Evolutionary conservation across 352 stramenopile genomes (phyloP).

Genomic region (Phytophthora litchii): DNA sequence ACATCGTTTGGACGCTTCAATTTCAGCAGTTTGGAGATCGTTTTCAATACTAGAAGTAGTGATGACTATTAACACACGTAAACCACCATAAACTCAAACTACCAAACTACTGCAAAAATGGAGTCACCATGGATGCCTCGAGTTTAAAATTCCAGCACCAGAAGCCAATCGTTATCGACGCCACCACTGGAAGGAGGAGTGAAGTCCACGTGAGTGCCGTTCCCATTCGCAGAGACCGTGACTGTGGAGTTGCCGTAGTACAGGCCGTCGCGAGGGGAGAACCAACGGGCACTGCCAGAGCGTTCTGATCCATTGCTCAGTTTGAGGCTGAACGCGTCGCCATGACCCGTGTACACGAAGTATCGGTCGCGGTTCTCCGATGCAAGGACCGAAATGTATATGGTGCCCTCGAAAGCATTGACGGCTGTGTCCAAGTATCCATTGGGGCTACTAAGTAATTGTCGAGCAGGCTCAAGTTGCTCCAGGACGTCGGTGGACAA

Average conservation of each 20-base stretch:
- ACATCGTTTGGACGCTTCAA: no score
- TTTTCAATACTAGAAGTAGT: no score
- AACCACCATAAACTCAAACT: no score
- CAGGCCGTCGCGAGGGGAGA: slow-evolving; percentile 18
- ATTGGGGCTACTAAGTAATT: slow-evolving; percentile 1
- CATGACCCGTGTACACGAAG: slow-evolving; percentile 16
- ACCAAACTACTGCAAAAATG: no score
- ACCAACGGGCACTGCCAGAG: slow-evolving; percentile 8
- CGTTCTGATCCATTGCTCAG: slow-evolving; percentile 8
- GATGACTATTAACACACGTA: no score
- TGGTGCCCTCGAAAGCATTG: slow-evolving; percentile 22
- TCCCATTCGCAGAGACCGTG: neutral
- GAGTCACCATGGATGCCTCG: no score
- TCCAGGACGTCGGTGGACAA: slow-evolving; percentile 4
- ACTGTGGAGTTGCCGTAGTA: slow-evolving; percentile 8
- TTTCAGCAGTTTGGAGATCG: no score
- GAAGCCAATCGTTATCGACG: slow-evolving; percentile 8
- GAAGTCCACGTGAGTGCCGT: slow-evolving; percentile 7
- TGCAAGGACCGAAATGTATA: slow-evolving; percentile 26
- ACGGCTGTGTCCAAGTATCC: slow-evolving; percentile 10
- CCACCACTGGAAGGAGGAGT: slow-evolving; percentile 6
- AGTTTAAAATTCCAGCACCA: slow-evolving; percentile 12
- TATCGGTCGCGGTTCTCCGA: slow-evolving; percentile 13
- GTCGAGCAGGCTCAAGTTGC: slow-evolving; percentile 10
- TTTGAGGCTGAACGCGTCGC: slow-evolving; percentile 17